Evolutionary conservation across 1,139 yeast genomes (phyloP), one percentile per base, ranked within the genome.

Genomic region (Pichia sp.): DNA sequence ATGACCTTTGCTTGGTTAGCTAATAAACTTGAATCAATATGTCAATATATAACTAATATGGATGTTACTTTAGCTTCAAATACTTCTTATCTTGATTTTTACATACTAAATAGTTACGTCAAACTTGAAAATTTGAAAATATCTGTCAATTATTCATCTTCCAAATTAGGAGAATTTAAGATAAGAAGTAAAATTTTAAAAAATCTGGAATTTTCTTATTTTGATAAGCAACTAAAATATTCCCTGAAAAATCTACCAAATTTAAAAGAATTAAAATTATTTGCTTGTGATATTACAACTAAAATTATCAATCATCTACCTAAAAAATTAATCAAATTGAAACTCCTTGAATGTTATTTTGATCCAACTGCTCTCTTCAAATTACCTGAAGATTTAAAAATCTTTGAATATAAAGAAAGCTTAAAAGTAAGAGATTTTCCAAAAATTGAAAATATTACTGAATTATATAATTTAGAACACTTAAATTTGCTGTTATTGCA

Each of bases 1-100:
- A 41, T 45, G 48, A 30, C 25, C 30, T 45, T 45, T n/a, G 39
- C 30, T 12, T 45, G 48, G 48, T 24, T 45, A 6, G 20, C 37
- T 31, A 23, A 24, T 12, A 41, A 32, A 34, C 27, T 45, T 9
- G 24, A 27, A 11, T 25, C 40, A 4, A 23, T 41, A 6, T 31
- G 39, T 23, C 35, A 35, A 23, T 39, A 30, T 42, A n/a, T 45
- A 1, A 41, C 40, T 5, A 39, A 41, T 32, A 22, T 45, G n/a
- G 31, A 31, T 25, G 41, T 45, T 40, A 45, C 39, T 12, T 16
- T 45, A 9, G 39, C 23, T 22, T 38, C 45, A 7, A 42, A 41
- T 16, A 16, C 16, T 6, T 41, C 30, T 24, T 22, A 4, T 8
- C 35, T 45, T 16, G 45, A 45, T 23, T 39, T 45, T 11, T 9